phyloP scores from a whole-genome alignment of 2,329 filamentous ascomycete species.

The Pseudogymnoascus destructans region DNA sequence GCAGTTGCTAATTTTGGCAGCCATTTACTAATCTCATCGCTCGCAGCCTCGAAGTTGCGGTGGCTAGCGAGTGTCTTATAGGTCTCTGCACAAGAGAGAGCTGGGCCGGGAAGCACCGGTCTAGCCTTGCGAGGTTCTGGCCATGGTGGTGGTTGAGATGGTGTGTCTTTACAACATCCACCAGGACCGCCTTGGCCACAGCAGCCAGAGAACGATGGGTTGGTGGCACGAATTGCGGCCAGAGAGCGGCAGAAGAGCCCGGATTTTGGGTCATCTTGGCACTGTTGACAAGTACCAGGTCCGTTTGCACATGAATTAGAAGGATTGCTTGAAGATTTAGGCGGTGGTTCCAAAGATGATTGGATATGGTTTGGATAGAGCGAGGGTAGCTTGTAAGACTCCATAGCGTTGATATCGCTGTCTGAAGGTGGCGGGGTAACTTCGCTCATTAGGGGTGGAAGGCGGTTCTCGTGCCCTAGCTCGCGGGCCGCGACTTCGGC shows the following conservation, averaged over 20 bases:
- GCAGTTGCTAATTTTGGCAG: slow-evolving; percentile 53
- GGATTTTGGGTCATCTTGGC: slow-evolving; percentile 62
- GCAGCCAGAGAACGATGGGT: slow-evolving; percentile 12
- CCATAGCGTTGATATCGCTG: slow-evolving; percentile 33
- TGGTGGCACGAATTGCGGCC: slow-evolving; percentile 41
- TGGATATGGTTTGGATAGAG: slow-evolving; percentile 24
- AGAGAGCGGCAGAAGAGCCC: slow-evolving; percentile 74
- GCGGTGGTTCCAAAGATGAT: slow-evolving; percentile 13
- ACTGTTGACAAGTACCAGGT: slow-evolving; percentile 69
- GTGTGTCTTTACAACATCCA: slow-evolving; percentile 46
- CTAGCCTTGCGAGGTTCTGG: slow-evolving; percentile 17
- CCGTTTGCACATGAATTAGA: slow-evolving; percentile 38
- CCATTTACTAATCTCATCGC: slow-evolving; percentile 63
- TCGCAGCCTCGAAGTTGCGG: slow-evolving; percentile 60
- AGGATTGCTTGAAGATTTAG: slow-evolving; percentile 26
- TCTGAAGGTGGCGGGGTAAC: slow-evolving; percentile 34
- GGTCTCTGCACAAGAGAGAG: slow-evolving; percentile 58
- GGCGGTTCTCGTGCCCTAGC: slow-evolving; percentile 21
- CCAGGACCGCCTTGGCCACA: slow-evolving; percentile 21
- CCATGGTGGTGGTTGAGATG: slow-evolving; percentile 19
- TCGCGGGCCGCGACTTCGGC: slow-evolving; percentile 28
- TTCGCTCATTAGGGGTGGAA: slow-evolving; percentile 32
- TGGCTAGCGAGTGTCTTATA: slow-evolving; percentile 70
- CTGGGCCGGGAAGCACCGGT: slow-evolving; percentile 28
- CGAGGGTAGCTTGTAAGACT: slow-evolving; percentile 46